Evolutionary conservation across 768 basidiomycete species (phyloP).

Genomic region (Lyophyllum decastes): DNA sequence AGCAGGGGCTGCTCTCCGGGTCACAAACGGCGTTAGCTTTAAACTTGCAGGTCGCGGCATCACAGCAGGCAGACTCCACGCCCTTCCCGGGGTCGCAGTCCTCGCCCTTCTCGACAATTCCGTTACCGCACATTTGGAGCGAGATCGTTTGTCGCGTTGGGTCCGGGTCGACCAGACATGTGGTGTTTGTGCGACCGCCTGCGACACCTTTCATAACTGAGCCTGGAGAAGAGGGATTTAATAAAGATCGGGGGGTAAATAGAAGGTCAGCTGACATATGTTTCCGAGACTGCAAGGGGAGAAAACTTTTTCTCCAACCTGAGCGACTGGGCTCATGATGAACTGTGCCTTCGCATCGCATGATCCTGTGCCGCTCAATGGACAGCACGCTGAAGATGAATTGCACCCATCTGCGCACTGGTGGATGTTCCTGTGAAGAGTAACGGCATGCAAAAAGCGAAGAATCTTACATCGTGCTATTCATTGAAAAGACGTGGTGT

Average conservation of each 20-base stretch:
- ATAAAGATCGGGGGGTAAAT: neutral
- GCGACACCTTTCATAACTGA: constrained; percentile 58
- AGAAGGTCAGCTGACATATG: constrained; percentile 57
- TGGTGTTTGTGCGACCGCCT: constrained; percentile 51
- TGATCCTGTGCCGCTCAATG: constrained; percentile 46
- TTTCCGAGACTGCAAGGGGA: constrained; percentile 83
- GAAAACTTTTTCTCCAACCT: constrained; percentile 64
- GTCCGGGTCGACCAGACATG: constrained; percentile 68
- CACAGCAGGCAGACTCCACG: constrained; percentile 67
- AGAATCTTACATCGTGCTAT: constrained; percentile 57
- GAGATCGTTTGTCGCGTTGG: constrained; percentile 47
- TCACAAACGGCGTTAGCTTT: constrained; percentile 72
- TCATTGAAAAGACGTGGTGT: constrained; percentile 17
- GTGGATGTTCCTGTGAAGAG: constrained; percentile 8
- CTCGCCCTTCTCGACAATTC: constrained; percentile 81
- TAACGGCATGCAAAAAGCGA: constrained; percentile 2
- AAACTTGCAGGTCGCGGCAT: constrained; percentile 76
- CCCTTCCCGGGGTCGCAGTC: constrained; percentile 83
- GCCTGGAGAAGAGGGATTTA: constrained; percentile 36
- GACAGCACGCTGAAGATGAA: constrained; percentile 64
- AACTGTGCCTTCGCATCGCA: constrained; percentile 71
- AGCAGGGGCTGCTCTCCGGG: constrained; percentile 75
- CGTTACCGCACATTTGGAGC: constrained; percentile 80
- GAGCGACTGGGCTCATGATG: constrained; percentile 85
- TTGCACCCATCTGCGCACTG: constrained; percentile 72